Conservation (phyloP, 371 early-diverging fungal genomes). For the Coemansia sp. region DNA sequence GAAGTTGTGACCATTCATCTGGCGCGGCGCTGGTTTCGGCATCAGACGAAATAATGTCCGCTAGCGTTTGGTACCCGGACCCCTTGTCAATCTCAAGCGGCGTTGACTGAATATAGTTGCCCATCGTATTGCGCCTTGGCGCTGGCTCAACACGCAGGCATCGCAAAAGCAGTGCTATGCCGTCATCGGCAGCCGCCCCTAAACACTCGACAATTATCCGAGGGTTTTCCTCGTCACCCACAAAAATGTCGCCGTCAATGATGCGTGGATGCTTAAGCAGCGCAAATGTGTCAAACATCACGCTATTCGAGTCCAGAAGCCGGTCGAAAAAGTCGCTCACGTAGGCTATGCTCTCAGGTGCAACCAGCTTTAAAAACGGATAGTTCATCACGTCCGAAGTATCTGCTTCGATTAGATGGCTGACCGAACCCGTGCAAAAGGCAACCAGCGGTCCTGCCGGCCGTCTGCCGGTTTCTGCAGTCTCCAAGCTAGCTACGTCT, state of each 20-base stretch:
- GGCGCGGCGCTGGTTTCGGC: neutral
- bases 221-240: conserved; percentile 1
- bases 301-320: neutral
- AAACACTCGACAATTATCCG: neutral
- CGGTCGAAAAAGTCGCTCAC: neutral
- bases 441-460: neutral
- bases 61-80: neutral
- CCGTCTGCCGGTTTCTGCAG: neutral
- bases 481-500: neutral
- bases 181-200: neutral
- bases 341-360: neutral
- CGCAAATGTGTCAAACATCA: neutral
- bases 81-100: neutral
- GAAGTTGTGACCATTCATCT: neutral
- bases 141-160: conserved; percentile 13
- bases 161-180: neutral
- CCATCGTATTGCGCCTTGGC: neutral
- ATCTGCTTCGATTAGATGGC: conserved; percentile 1
- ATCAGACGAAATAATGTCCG: neutral
- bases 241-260: conserved; percentile 29
- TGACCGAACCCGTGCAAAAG: neutral
- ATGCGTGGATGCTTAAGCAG: conserved; percentile 17
- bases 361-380: conserved; percentile 10
- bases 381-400: neutral
- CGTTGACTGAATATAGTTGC: neutral